Conservation (phyloP, 306 rosid genomes). For the Quercus glauca region DNA sequence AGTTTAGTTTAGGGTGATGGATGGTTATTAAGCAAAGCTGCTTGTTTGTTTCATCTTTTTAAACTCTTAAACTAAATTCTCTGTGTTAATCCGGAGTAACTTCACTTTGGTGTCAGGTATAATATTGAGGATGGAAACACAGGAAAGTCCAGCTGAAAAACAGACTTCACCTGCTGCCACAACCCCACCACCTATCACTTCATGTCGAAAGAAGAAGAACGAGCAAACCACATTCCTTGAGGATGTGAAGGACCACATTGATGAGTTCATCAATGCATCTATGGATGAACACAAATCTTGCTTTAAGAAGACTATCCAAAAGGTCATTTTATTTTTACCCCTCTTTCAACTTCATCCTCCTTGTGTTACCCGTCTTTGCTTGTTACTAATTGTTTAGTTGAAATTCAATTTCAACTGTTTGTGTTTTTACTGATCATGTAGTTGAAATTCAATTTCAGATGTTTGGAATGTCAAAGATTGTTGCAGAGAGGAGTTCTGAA, state of each 20-base stretch:
- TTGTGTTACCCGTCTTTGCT: background rate
- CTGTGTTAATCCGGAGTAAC: background rate
- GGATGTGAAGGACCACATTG: conserved; percentile 85
- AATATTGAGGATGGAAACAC: conserved; percentile 48
- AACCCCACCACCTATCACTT: conserved; percentile 33
- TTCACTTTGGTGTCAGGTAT: conserved; percentile 18
- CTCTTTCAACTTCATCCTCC: background rate
- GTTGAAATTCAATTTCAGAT: conserved; percentile 51
- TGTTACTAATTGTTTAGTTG: conserved; percentile 2
- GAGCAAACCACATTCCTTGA: conserved; percentile 76
- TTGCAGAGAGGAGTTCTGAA: conserved; percentile 53
- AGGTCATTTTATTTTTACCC: conserved; percentile 37
- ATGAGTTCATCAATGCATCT: conserved; percentile 78
- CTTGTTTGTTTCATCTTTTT: background rate
- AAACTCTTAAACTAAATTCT: background rate
- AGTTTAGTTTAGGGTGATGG: background rate
- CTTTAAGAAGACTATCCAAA: conserved; percentile 73
- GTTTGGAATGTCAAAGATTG: conserved; percentile 85
- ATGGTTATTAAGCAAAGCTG: background rate
- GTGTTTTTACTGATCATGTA: background rate
- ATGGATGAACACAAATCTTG: conserved; percentile 89
- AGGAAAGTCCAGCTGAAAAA: conserved; percentile 40
- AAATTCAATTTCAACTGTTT: conserved; percentile 31
- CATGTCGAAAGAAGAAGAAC: conserved; percentile 83
- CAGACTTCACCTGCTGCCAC: conserved; percentile 33